Conservation (phyloP, 2,329 filamentous ascomycete species). For the Atkinsonella hypoxylon region DNA sequence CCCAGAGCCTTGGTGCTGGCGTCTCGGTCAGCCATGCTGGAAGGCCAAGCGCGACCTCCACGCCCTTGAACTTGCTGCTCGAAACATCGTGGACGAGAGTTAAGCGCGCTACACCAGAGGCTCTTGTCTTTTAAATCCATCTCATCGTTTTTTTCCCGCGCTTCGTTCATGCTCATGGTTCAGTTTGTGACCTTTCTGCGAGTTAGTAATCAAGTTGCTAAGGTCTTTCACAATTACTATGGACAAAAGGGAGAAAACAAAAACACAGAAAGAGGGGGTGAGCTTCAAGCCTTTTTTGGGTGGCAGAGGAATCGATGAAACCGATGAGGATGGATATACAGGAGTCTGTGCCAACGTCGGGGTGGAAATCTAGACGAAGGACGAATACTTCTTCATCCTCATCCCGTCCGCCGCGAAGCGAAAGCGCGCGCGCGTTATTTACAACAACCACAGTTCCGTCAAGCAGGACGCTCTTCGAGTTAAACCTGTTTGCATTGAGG, state of each 20-base stretch:
- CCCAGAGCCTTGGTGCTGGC: conserved; percentile 20
- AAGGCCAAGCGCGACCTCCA: conserved; percentile 24
- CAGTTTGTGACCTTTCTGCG: background rate
- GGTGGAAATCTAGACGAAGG: background rate
- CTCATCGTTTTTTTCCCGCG: background rate
- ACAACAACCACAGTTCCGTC: background rate
- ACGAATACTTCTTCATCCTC: background rate
- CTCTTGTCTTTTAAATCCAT: background rate
- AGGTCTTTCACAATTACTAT: background rate
- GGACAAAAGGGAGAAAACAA: background rate
- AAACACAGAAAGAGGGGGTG: background rate
- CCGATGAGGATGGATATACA: background rate
- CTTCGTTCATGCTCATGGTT: background rate
- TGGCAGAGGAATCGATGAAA: background rate
- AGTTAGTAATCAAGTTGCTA: background rate
- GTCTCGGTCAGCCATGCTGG: conserved; percentile 29
- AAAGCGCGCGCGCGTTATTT: background rate
- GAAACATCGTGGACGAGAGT: conserved; percentile 13
- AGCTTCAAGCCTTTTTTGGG: background rate
- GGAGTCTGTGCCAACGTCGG: background rate
- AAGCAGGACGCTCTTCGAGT: background rate
- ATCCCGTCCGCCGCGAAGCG: background rate
- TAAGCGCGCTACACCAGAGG: background rate
- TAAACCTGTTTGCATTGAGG: background rate
- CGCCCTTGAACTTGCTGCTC: conserved; percentile 16